Percentiles rank a stretch among this genome's conserved stretches.
Evolutionary conservation across 495 filamentous ascomycete genomes (phyloP).

Genomic region (Xylaria flabelliformis): DNA sequence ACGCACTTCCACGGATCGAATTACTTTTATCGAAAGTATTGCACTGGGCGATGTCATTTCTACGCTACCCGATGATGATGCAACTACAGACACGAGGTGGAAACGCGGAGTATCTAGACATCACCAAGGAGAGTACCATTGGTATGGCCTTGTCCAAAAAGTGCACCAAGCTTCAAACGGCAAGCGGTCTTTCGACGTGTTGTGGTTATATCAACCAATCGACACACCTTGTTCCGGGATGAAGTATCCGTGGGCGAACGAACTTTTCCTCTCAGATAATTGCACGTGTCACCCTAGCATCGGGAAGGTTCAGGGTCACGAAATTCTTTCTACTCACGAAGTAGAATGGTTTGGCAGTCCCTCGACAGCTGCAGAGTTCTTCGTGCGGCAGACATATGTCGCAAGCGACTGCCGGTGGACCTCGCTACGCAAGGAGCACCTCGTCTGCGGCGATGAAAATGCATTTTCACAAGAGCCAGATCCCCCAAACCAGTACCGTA

Average conservation of each 20-base stretch:
- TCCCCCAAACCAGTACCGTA: slow-evolving; percentile 35
- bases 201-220: slow-evolving; percentile 73
- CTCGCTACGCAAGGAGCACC: slow-evolving; percentile 57
- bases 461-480: slow-evolving; percentile 14
- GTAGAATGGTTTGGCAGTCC: slow-evolving; percentile 63
- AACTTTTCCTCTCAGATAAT: slow-evolving; percentile 78
- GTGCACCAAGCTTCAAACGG: slow-evolving; percentile 47
- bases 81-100: slow-evolving; percentile 58
- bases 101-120: slow-evolving; percentile 48
- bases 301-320: slow-evolving; percentile 51
- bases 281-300: slow-evolving; percentile 65
- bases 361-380: slow-evolving; percentile 54
- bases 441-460: slow-evolving; percentile 45
- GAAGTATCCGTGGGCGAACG: slow-evolving; percentile 70
- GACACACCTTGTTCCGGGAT: slow-evolving; percentile 70
- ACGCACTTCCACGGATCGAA: slow-evolving; percentile 17
- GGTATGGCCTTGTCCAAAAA: slow-evolving; percentile 72
- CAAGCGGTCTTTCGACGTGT: slow-evolving; percentile 58
- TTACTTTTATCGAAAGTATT: slow-evolving; percentile 36
- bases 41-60: slow-evolving; percentile 50
- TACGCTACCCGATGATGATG: slow-evolving; percentile 45
- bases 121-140: slow-evolving; percentile 51
- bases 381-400: slow-evolving; percentile 71
- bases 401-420: slow-evolving; percentile 56
- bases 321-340: slow-evolving; percentile 59